Evolutionary conservation across 2,329 filamentous ascomycete species (phyloP).

Genomic region (Helotiales sp.): DNA sequence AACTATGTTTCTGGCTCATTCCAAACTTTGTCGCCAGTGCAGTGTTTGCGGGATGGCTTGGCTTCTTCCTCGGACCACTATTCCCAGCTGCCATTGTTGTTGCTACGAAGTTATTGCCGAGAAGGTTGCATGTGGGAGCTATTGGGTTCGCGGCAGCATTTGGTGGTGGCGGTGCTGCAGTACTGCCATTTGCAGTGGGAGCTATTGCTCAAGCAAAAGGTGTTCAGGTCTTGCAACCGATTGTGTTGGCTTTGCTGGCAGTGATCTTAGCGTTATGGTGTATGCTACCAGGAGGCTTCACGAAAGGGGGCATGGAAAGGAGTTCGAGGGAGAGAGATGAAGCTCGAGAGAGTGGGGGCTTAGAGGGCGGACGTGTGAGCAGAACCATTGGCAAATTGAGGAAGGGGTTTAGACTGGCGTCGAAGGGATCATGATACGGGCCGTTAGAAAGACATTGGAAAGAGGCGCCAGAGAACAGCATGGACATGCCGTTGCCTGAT

Average conservation of each 20-base stretch:
- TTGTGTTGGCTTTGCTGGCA: constrained; percentile 51
- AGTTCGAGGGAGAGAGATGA: constrained; percentile 12
- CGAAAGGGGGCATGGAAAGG: constrained; percentile 24
- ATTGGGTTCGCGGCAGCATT: constrained; percentile 81
- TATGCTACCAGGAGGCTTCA: constrained; percentile 37
- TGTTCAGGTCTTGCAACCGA: constrained; percentile 57
- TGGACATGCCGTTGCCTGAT: no score
- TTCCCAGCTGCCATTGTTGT: constrained; percentile 76
- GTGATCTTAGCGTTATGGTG: constrained; percentile 49
- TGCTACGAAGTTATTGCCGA: constrained; percentile 72
- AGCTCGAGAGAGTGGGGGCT: not conserved
- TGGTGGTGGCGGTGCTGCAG: constrained; percentile 67
- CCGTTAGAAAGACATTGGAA: no score
- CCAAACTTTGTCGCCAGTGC: constrained; percentile 74
- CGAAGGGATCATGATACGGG: not conserved
- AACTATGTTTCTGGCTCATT: constrained; percentile 80
- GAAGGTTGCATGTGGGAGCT: constrained; percentile 70
- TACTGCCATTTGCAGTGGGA: constrained; percentile 66
- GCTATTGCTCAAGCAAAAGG: constrained; percentile 62
- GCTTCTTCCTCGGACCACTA: constrained; percentile 78
- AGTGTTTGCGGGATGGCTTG: constrained; percentile 69
- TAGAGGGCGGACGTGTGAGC: constrained; percentile 9
- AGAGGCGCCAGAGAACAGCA: no score
- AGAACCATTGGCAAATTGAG: constrained; percentile 8
- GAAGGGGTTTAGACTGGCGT: not conserved